Conservation (phyloP, 345 rosid species). For the Pugionium cornutum region DNA sequence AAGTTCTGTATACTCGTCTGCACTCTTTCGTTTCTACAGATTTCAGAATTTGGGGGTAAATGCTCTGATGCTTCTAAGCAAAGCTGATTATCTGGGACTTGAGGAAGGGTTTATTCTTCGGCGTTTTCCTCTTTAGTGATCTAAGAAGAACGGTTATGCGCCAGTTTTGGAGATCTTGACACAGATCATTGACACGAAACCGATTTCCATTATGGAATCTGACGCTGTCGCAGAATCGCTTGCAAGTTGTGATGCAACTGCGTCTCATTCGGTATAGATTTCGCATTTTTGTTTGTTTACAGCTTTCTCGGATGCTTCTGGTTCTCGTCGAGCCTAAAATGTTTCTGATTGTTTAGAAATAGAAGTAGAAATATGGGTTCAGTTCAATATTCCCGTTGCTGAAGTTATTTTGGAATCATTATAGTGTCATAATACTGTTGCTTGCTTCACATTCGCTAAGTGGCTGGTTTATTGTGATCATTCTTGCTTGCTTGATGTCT, state of each 20-base stretch:
- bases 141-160: not conserved
- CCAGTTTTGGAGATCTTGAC: slow-evolving; percentile 21
- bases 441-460: no score
- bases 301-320: not conserved
- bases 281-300: slow-evolving; percentile 5
- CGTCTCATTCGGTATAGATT: slow-evolving; percentile 36
- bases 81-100: not conserved
- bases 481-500: not conserved
- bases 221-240: slow-evolving; percentile 13
- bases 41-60: slow-evolving; percentile 35
- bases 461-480: not conserved
- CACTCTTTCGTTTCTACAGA: slow-evolving; percentile 34
- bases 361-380: slow-evolving; percentile 18
- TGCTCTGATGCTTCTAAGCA: slow-evolving; percentile 30
- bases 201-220: slow-evolving; percentile 32
- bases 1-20: slow-evolving; percentile 28
- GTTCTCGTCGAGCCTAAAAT: not conserved
- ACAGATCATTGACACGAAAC: slow-evolving; percentile 25
- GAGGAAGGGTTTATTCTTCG: slow-evolving; percentile 18
- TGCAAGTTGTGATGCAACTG: slow-evolving; percentile 27
- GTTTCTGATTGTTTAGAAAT: slow-evolving; percentile 20
- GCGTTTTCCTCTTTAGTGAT: slow-evolving; percentile 5
- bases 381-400: slow-evolving; percentile 17
- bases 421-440: no score
- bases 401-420: not conserved